A percentile compares a stretch with the other conserved stretches of the same genome.
phyloP scores from a whole-genome alignment of 2,329 filamentous ascomycete species.

The Pestalotiopsis fici region DNA sequence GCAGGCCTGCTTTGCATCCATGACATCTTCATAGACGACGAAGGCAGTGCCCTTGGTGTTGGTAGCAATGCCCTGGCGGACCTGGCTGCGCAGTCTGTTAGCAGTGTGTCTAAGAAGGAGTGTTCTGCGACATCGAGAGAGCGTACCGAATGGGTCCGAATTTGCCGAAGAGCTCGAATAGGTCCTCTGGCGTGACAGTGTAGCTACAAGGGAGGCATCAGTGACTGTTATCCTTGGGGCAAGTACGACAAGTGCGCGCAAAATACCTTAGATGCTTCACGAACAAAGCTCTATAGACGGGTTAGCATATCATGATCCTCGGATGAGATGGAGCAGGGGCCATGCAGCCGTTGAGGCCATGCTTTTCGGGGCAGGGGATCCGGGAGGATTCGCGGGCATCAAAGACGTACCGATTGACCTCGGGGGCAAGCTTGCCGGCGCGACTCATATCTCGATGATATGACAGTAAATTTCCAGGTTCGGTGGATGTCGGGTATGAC shows the following conservation, averaged over 20 bases:
- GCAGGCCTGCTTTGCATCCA: conserved; percentile 98
- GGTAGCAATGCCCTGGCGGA: conserved; percentile 95
- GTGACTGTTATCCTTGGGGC: conserved; percentile 2
- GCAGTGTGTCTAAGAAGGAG: conserved; percentile 10
- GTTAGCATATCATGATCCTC: conserved; percentile 23
- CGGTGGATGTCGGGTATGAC: conserved; percentile 5
- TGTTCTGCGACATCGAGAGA: conserved; percentile 51
- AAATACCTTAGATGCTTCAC: conserved; percentile 95
- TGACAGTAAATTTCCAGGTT: conserved; percentile 11
- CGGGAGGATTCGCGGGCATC: not conserved
- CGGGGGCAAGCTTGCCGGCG: conserved; percentile 94
- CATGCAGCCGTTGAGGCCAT: conserved; percentile 2
- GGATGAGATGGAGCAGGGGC: conserved; percentile 1
- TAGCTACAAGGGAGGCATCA: conserved; percentile 63
- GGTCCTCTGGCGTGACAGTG: conserved; percentile 96
- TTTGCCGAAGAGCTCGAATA: conserved; percentile 97
- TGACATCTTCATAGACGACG: conserved; percentile 98
- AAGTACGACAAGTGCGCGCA: conserved; percentile 41
- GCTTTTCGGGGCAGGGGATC: conserved; percentile 9
- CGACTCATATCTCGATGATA: conserved; percentile 84
- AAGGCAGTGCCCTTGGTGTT: conserved; percentile 98
- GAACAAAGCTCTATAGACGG: conserved; percentile 83
- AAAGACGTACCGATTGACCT: conserved; percentile 88
- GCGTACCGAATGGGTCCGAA: conserved; percentile 91
- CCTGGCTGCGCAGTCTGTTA: conserved; percentile 67